Conservation (phyloP, 2,329 filamentous ascomycete genomes). For the Aspergillus transmontanensis region DNA sequence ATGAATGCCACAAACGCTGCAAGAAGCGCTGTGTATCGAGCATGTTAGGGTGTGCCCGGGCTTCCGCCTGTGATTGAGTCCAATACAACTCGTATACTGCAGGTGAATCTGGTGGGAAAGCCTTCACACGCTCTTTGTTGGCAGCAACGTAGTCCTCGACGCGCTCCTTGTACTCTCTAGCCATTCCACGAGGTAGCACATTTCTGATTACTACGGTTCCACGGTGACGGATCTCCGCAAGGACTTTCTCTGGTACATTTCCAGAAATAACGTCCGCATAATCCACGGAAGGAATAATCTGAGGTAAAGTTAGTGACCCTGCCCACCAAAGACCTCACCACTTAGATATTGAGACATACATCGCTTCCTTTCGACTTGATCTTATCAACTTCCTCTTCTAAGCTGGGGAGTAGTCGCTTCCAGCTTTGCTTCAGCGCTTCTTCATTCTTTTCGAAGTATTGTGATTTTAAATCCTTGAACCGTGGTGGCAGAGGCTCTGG, state of each 20-base stretch:
- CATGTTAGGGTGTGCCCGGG: constrained; percentile 67
- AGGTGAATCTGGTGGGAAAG: constrained; percentile 67
- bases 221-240: constrained; percentile 58
- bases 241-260: constrained; percentile 34
- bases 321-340: too few relatives aligned
- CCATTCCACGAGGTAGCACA: constrained; percentile 65
- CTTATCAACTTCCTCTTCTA: constrained; percentile 44
- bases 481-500: constrained; percentile 45
- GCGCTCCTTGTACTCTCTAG: constrained; percentile 65
- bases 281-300: constrained; percentile 47
- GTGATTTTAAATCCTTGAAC: constrained; percentile 44
- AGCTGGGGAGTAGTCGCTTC: constrained; percentile 42
- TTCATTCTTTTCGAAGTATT: constrained; percentile 43
- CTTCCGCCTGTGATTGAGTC: constrained; percentile 68
- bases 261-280: constrained; percentile 44
- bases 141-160: constrained; percentile 65
- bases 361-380: constrained; percentile 45
- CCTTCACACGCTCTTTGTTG: constrained; percentile 58
- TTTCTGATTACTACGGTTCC: constrained; percentile 67
- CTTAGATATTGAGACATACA: constrained; percentile 29
- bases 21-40: constrained; percentile 63
- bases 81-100: constrained; percentile 78
- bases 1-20: constrained; percentile 65
- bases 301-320: constrained; percentile 9
- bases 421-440: constrained; percentile 43